Evolutionary conservation across 345 rosid genomes (phyloP), one percentile per base, ranked within the genome.

Genomic region (Citropsis articulata): DNA sequence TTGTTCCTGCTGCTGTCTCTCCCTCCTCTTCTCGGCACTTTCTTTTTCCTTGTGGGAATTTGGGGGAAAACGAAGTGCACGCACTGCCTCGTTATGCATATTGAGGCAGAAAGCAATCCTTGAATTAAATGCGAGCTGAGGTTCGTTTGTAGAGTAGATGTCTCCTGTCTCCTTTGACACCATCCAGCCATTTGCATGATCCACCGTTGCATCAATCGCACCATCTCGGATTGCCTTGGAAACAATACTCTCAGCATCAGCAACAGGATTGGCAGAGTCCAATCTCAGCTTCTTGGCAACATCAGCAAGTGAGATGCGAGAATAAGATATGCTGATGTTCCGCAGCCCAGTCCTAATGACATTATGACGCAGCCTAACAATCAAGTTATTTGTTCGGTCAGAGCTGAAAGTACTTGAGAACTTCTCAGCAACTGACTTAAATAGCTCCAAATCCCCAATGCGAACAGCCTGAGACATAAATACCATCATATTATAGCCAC

Each of bases 211-310:
- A 63, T 88, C 91, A 35, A 88, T 86, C 9, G 91, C 91, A 75
- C 86, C 89, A 79, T 88, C 91, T 68, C 91, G 75, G 69, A 88
- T 88, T 76, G 91, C 88, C 84, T 88, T 88, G 22, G 89, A 53
- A 30, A 86, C 88, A n/a, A 89, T 87, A 61, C 91, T 89, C 80
- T 89, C 91, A 19, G 91, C 91, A 82, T 89, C 91, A 10, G 88
- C 88, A 61, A 89, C 66, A 4, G 90, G 89, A 50, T 83, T 83
- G 24, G 84, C 73, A 42, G 90, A 84, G 86, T 87, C 88, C 79
- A 88, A 79, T 28, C 88, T 86, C 63, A 89, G 77, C 80, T 89
- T 89, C 86, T 85, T 85, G 74, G 90, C 90, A 69, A 87, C 90
- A 74, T 89, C 91, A 64, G 72, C 85, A 27, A 87, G 82, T 3